Base-by-base conservation (phyloP, 208 protist species). In the Leishmania tarentolae region DNA sequence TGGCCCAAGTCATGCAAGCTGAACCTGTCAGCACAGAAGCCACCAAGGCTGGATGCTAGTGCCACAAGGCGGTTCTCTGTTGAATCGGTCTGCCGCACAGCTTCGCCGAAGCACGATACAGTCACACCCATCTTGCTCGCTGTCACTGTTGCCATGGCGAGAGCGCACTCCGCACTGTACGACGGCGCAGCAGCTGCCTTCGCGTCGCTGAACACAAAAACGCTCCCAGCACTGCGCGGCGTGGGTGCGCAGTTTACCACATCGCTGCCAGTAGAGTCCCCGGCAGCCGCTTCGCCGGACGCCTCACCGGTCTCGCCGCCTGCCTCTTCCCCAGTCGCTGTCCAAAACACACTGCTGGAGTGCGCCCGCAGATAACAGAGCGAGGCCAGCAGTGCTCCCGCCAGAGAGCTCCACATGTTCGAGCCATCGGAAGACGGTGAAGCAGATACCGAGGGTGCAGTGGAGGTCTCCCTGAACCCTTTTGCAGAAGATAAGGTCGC, bases 151-250 rank as follows among this genome's bases (percentile, higher is more conserved):
- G 90, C 86, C 44, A 89, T 84, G 37, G 91, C 89, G 28, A 97
- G 86, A 28, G 90, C 88, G 72, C 94, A 95, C 79, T 97, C 92
- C 6, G 90, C 76, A 53, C 80, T 84, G 79, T 91, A 92, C 15
- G 86, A 81, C 46, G 93, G 71, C 11, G 3, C 59, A 17, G 17
- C 46, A 24, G 17, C 40, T 53, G 53, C 63, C 65, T 65, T 50
- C 40, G 82, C 66, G 84, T 94, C 88, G 74, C 86, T 95, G 85
- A 97, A 97, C 44, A 97, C 74, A 17, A 92, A 44, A 74, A 96
- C 53, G 13, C 37, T 81, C 24, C 73, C 42, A 19, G 42, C 66
- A 61, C 40, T 76, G n/a, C 44, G 63, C 31, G 44, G 78, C 35
- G 44, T 72, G 21, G 56, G 74, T 72, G 68, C 28, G 3, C 31